Evolutionary conservation across 2,329 filamentous ascomycete genomes (phyloP).

Genomic region (Fusarium multiceps): DNA sequence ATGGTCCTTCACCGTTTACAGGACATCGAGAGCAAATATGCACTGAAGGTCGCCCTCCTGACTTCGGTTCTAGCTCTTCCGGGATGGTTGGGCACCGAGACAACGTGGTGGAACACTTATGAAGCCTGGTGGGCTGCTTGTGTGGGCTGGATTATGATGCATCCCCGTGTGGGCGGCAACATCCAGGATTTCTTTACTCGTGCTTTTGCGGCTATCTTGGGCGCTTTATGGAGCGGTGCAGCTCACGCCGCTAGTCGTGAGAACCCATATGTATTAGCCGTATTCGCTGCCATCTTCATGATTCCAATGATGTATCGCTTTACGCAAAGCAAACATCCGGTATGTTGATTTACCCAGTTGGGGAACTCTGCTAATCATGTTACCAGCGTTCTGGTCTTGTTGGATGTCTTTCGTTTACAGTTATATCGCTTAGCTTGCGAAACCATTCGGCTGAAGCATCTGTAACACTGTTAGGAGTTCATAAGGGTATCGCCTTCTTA

Average conservation of each 20-base stretch:
- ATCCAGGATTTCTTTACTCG: constrained; percentile 67
- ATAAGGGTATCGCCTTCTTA: constrained; percentile 62
- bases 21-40: constrained; percentile 68
- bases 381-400: constrained; percentile 65
- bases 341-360: constrained; percentile 42
- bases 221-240: constrained; percentile 66
- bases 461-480: constrained; percentile 56
- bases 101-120: constrained; percentile 65
- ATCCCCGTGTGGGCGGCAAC: constrained; percentile 65
- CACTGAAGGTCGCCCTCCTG: constrained; percentile 65
- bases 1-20: constrained; percentile 62
- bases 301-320: constrained; percentile 69
- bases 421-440: constrained; percentile 61
- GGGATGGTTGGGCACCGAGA: constrained; percentile 60
- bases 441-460: constrained; percentile 49
- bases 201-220: constrained; percentile 60
- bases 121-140: constrained; percentile 70
- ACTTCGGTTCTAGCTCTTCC: constrained; percentile 65
- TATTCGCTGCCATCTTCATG: constrained; percentile 67
- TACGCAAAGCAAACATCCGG: constrained; percentile 65
- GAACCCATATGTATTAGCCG: constrained; percentile 65
- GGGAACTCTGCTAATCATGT: constrained; percentile 19
- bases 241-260: constrained; percentile 63
- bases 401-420: constrained; percentile 67
- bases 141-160: constrained; percentile 66